Base-by-base conservation (phyloP, 176 grass and related monocot species). In the Saccharum officinarum region DNA sequence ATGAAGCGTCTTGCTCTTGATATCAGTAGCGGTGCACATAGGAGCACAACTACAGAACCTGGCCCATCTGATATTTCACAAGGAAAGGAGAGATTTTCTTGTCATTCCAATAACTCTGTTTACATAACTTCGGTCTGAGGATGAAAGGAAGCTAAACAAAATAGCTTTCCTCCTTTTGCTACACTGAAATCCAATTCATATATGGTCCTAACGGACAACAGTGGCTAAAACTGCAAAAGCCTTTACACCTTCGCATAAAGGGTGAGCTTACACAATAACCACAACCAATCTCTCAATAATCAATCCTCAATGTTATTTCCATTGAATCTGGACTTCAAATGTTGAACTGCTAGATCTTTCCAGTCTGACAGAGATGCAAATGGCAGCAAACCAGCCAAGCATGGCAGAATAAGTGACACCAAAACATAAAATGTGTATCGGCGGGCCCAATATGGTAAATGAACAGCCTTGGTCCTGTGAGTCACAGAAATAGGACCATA, bases 351-450 rank as follows among this genome's bases (percentile, higher is more conserved):
- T 45, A 88, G 97, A 10, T 79, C 86, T 33, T 57, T 89, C 97
- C 97, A 94, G 52, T 92, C 88, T 86, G 44, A 71, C 26, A 94
- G 6, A 49, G 93, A 90, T 54, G 97, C 97, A 80, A 99, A 99
- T 14, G 97, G 93, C 59, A 99, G 76, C 54, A 99, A 89, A 74
- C 97, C 92, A 71, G 91, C 84, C 10, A 80, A 82, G 64, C 84
- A 82, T 15, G 97, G 97, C 42, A 99, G 89, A 89, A 96, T 46
- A 69, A 96, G 26, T 47, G 92, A 69, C 45, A 99, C 82, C 50
- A 88, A 40, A 55, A 72, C 4, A 37, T 92, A 99, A 86, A 96
- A 94, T 74, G 69, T 44, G 67, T 87, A 96, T 38, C 93, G 79
- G 39, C 93, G 83, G 67, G 87, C 73, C 93, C 93, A 84, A 80